phyloP scores from a whole-genome alignment of 2,329 filamentous ascomycete genomes.

The Pseudogymnoascus sp. region DNA sequence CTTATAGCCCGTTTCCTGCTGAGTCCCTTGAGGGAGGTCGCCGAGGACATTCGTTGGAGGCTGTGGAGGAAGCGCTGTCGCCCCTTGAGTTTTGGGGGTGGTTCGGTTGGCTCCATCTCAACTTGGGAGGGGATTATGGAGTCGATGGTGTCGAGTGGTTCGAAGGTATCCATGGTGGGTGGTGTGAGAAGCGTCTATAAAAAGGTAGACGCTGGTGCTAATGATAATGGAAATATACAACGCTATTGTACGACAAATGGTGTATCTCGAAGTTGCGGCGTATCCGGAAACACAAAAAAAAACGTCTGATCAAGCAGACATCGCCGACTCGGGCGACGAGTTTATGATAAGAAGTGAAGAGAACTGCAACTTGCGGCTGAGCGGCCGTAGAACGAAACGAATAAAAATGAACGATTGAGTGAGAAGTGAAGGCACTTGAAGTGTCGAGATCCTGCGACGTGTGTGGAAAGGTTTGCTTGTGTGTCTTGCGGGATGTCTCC shows the following conservation, averaged over 20 bases:
- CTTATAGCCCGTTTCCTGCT: conserved; percentile 23
- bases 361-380: neutral
- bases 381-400: neutral
- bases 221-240: neutral
- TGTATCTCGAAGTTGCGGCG: neutral
- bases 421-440: neutral
- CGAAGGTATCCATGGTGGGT: neutral
- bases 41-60: conserved; percentile 29
- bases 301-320: neutral
- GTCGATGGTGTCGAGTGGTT: neutral
- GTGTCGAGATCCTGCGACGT: neutral
- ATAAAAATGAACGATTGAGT: neutral
- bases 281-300: neutral
- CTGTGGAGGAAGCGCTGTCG: conserved; percentile 24
- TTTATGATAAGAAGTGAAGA: neutral
- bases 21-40: conserved; percentile 25
- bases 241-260: neutral
- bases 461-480: neutral
- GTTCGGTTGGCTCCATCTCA: conserved; percentile 16
- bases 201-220: neutral
- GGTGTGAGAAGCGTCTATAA: neutral
- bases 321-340: neutral
- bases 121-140: neutral
- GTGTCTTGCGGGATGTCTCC: neutral
- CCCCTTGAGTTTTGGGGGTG: conserved; percentile 23